Base-by-base conservation (phyloP, 169 alveolate species). In the Cryptosporidium parvum region DNA sequence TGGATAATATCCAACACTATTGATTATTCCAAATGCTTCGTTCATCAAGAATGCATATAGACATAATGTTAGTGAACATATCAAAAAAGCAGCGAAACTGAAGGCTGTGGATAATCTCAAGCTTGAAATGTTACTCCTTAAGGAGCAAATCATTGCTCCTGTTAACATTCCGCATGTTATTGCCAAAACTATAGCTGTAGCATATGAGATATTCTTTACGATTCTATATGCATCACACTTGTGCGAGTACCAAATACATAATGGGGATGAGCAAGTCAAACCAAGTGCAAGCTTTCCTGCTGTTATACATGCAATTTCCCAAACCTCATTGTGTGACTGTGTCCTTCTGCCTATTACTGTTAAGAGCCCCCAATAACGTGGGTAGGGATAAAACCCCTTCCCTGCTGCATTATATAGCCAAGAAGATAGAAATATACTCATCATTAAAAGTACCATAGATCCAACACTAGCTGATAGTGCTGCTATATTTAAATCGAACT, bases 371-470 rank as follows among this genome's bases (percentile, higher is more conserved):
- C 89, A 80, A 44, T 80, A 80, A 14, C 89, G 75, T 29, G 89
- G 89, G 62, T 80, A 80, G 26, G 89, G 89, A 62, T 80, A 80
- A 48, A 80, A 80, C n/a, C 89, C 75, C 29, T 65, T 59, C 21
- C 89, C 89, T 31, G 89, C 89, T 37, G 80, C 80, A 80, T 80
- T 80, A 80, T 80, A 80, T 7, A 80, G 70, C 89, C 89, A 80
- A 0, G 89, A 80, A 18, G 89, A 65, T 21, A 80, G 35, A 65
- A 80, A 80, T 45, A 80, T 16, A 21, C 89, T 80, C 56, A 80
- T 37, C 69, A 80, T 80, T 45, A 80, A 80, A 23, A 80, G 70
- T 14, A 80, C 37, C 73, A 80, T 80, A 26, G 80, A 59, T 6
- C 89, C 89, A 37, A 65, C 89, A 80, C 89, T 80, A 33, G 89